phyloP scores from a whole-genome alignment of 306 rosid species.

The Vigna radiata region DNA sequence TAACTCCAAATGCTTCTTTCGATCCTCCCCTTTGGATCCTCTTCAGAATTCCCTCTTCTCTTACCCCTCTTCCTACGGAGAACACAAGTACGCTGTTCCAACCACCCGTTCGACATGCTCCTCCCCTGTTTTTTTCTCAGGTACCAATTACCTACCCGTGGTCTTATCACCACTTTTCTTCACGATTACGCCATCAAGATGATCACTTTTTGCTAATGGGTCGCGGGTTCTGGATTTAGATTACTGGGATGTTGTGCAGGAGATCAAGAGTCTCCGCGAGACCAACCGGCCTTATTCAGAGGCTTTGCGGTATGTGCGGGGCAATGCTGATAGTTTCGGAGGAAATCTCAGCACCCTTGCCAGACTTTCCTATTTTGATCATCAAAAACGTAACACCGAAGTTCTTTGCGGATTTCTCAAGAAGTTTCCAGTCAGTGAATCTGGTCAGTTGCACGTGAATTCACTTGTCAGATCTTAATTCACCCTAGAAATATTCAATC shows the following conservation, averaged over 20 bases:
- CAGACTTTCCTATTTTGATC: constrained; percentile 72
- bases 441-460: constrained; percentile 65
- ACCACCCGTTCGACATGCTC: constrained; percentile 83
- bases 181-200: not conserved
- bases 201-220: constrained; percentile 34
- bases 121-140: constrained; percentile 82
- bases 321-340: constrained; percentile 70
- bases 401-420: constrained; percentile 90
- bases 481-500: not conserved
- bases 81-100: constrained; percentile 84
- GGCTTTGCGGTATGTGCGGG: constrained; percentile 60
- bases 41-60: constrained; percentile 66
- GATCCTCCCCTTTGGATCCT: constrained; percentile 78
- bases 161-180: not conserved
- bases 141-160: constrained; percentile 30
- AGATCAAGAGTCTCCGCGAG: constrained; percentile 50
- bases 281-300: constrained; percentile 39
- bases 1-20: constrained; percentile 79
- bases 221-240: constrained; percentile 52
- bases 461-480: constrained; percentile 33
- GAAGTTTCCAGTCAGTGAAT: constrained; percentile 73
- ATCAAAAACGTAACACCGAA: constrained; percentile 40
- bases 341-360: constrained; percentile 64
- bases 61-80: constrained; percentile 88
- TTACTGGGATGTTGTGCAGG: constrained; percentile 68